phyloP scores from a whole-genome alignment of 2,329 filamentous ascomycete genomes.

The Pseudopyrenochaeta lycopersici region DNA sequence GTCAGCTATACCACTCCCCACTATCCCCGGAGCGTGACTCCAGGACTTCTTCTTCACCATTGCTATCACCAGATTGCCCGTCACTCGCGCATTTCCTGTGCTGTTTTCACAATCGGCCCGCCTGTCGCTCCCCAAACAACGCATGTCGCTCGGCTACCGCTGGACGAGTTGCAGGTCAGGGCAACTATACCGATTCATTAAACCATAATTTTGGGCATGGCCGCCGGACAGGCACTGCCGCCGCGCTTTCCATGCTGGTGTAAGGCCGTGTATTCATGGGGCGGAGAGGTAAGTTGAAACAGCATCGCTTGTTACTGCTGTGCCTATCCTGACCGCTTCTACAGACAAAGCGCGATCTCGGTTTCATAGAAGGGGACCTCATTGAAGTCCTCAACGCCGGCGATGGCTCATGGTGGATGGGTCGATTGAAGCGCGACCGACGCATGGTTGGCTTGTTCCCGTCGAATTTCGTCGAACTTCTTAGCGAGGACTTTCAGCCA shows the following conservation, averaged over 20 bases:
- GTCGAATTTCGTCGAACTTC: slow-evolving; percentile 94
- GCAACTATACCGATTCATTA: slow-evolving; percentile 6
- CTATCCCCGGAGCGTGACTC: slow-evolving; percentile 22
- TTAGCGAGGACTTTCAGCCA: slow-evolving; percentile 86
- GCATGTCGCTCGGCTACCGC: slow-evolving; percentile 24
- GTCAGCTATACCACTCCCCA: slow-evolving; percentile 24
- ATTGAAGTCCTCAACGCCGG: slow-evolving; percentile 98
- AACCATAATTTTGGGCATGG: slow-evolving; percentile 47
- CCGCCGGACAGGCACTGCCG: slow-evolving; percentile 66
- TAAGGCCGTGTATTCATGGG: slow-evolving; percentile 90
- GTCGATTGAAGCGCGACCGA: slow-evolving; percentile 86
- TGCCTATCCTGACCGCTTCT: slow-evolving; percentile 28
- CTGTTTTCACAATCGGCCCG: slow-evolving; percentile 6
- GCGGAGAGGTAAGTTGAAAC: slow-evolving; percentile 69
- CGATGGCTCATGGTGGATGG: slow-evolving; percentile 99
- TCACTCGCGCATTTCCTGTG: slow-evolving; percentile 12
- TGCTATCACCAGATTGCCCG: slow-evolving; percentile 13
- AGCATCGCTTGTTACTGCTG: slow-evolving; percentile 9
- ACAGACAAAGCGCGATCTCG: slow-evolving; percentile 86
- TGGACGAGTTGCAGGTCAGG: slow-evolving; percentile 29
- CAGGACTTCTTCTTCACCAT: slow-evolving; percentile 15
- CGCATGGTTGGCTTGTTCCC: slow-evolving; percentile 93
- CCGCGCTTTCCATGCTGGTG: slow-evolving; percentile 90
- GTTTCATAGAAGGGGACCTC: slow-evolving; percentile 95
- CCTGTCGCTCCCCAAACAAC: slow-evolving; percentile 14